Conservation (phyloP, 148 eudicot genomes). For the Heliamphora exappendiculata region DNA sequence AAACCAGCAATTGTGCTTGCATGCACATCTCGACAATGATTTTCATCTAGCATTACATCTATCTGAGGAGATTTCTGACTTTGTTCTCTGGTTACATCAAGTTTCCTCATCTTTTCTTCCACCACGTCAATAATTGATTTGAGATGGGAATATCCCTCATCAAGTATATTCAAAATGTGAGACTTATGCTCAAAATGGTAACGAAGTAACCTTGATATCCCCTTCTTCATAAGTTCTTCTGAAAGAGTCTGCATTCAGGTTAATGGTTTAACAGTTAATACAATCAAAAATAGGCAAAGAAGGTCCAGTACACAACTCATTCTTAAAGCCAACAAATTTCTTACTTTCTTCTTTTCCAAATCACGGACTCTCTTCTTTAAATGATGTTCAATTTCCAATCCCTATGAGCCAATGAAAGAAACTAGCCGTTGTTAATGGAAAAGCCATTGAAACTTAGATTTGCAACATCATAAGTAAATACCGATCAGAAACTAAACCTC, state of each 20-base stretch:
- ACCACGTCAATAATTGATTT: constrained; percentile 37
- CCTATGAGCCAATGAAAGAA: constrained; percentile 34
- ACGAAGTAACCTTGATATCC: constrained; percentile 46
- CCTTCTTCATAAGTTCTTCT: constrained; percentile 40
- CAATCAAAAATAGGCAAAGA: not conserved
- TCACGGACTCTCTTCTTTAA: constrained; percentile 53
- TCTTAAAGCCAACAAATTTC: constrained; percentile 12
- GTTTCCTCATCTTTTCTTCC: constrained; percentile 46
- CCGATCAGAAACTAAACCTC: constrained; percentile 17
- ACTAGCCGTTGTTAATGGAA: not conserved
- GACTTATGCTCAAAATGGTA: constrained; percentile 51
- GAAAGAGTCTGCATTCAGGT: constrained; percentile 40
- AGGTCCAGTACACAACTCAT: constrained; percentile 2
- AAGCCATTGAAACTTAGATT: constrained; percentile 11
- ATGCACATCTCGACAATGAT: constrained; percentile 34
- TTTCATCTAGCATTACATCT: constrained; percentile 20
- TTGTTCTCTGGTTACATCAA: constrained; percentile 20
- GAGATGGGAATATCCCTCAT: constrained; percentile 51
- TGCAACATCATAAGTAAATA: not conserved
- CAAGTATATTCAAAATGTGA: constrained; percentile 44
- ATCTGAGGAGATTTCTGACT: constrained; percentile 18
- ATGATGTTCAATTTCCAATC: constrained; percentile 80
- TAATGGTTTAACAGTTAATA: constrained; percentile 4
- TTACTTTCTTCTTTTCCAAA: constrained; percentile 63
- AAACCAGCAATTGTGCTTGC: constrained; percentile 27